Evolutionary conservation across 2,329 filamentous ascomycete genomes (phyloP), one percentile per base, ranked within the genome.

Genomic region (Fusarium sp.): DNA sequence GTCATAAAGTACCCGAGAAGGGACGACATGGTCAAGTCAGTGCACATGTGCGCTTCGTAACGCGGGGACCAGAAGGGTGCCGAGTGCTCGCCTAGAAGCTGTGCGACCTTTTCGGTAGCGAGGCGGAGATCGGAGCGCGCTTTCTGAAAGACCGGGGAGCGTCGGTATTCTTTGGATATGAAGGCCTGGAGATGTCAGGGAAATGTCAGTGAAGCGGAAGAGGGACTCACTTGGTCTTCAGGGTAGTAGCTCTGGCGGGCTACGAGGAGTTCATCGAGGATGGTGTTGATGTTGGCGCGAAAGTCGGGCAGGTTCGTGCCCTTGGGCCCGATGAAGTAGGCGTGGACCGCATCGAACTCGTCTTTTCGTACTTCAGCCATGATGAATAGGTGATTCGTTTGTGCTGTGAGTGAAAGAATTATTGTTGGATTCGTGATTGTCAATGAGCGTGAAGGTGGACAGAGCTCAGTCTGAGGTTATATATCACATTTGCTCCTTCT

Each of bases 31-130:
- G 74, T 79, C 70, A 83, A 50, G 58, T 84, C 79, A 21, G 78
- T 81, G 51, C 76, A 80, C 83, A 85, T 85, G 58, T 85, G 83
- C 6, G 76, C 83, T 48, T 82, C 77, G 70, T 85, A 85, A 1
- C 82, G 78, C 2, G 83, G 80, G 2, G 79, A 82, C 80, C 82
- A 85, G 67, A 82, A 84, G 0, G 83, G 83, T 8, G 84, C 80
- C 2, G 80, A 83, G 50, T 80, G 77, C 43, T 78, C 75, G n/a
- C 80, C 81, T 4, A 85, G 69, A 12, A 83, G 70, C 5, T 78
- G 69, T 6, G 80, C 77, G 2, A 79, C 77, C 45, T 76, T 77
- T 34, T 74, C 63, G 3, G 83, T 76, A 5, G 79, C 79, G 12
- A 75, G 76, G 21, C 71, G 69, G 19, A 84, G 74, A 45, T 78